Evolutionary conservation across 2,329 filamentous ascomycete genomes (phyloP), one percentile per base, ranked within the genome.

Genomic region (Penicillium concentricum): DNA sequence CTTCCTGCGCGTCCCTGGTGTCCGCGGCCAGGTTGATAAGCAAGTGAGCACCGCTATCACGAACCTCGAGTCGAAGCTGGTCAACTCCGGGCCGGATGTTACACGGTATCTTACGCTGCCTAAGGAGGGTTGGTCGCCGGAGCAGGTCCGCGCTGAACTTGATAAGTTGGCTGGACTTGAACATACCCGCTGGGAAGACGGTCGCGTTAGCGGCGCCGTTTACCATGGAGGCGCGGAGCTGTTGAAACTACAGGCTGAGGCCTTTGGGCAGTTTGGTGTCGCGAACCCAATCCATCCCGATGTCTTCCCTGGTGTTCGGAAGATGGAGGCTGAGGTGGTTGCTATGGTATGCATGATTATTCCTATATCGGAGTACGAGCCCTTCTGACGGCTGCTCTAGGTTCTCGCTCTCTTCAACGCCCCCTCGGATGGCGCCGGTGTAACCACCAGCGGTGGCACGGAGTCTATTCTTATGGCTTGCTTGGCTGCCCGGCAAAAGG

Each of bases 251-350:
- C 94, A 99, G 79, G 90, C 90, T 6, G 91, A 97, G 72, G 93
- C 94, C 0, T 97, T 93, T 81, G 89, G 90, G 63, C 89, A 90
- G 75, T 99, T 99, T 74, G 93, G 92, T 49, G 94, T 99, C 30
- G 85, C 92, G 38, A 99, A 99, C 74, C 94, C 94, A 3, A 94
- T 99, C 65, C 94, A 99, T 74, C 94, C 94, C 7, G 94, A 99
- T 77, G 93, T 99, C 42, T 99, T 99, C 78, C 94, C 94, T 16
- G 94, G 93, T 28, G 92, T 99, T 51, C 83, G 94, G 68, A 99
- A 99, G 84, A 99, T 99, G 94, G 94, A 99, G 80, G 93, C 94
- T 43, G 94, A 99, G 79, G 81, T 99, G 60, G 94, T 99, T 51
- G 89, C 92, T 63, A 99, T 99, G 93, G 92, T 95, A 72, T 46